phyloP scores from a whole-genome alignment of 2,329 filamentous ascomycete genomes.

The Hypoxylon sp. region DNA sequence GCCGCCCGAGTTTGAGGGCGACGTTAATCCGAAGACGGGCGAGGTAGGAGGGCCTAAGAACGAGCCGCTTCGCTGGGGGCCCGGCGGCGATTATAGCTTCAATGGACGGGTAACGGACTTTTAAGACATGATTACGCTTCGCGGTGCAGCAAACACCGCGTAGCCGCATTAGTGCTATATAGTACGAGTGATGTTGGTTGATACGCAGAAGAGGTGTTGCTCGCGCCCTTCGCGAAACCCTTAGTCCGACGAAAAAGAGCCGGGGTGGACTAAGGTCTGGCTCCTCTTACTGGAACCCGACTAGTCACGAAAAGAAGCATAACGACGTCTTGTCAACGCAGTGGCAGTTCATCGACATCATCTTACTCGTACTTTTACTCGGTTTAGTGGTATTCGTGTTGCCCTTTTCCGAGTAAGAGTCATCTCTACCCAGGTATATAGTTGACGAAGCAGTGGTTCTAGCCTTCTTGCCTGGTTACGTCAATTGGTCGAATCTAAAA shows the following conservation, averaged over 20 bases:
- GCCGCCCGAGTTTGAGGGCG: constrained; percentile 92
- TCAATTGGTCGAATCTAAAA: too few species aligned
- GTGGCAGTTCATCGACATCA: neutral
- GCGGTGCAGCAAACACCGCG: too few species aligned
- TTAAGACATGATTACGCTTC: constrained; percentile 49
- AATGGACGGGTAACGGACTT: constrained; percentile 97
- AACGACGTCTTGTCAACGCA: neutral
- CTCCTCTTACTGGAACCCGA: neutral
- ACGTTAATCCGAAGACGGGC: constrained; percentile 91
- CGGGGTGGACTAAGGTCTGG: neutral
- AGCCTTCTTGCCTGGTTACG: too few species aligned
- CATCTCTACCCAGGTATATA: neutral
- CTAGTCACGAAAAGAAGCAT: neutral
- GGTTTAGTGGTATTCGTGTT: neutral
- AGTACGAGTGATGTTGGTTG: neutral
- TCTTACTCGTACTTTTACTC: neutral
- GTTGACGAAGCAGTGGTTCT: neutral
- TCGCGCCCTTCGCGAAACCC: neutral
- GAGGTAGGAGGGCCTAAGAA: constrained; percentile 98
- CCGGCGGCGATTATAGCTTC: constrained; percentile 85
- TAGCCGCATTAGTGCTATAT: too few species aligned
- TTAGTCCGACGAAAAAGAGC: neutral
- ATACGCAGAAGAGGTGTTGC: neutral
- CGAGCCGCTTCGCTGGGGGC: constrained; percentile 91
- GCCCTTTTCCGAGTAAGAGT: neutral